Evolutionary conservation across 2,329 filamentous ascomycete genomes (phyloP).

Genomic region (Fusarium longipes): DNA sequence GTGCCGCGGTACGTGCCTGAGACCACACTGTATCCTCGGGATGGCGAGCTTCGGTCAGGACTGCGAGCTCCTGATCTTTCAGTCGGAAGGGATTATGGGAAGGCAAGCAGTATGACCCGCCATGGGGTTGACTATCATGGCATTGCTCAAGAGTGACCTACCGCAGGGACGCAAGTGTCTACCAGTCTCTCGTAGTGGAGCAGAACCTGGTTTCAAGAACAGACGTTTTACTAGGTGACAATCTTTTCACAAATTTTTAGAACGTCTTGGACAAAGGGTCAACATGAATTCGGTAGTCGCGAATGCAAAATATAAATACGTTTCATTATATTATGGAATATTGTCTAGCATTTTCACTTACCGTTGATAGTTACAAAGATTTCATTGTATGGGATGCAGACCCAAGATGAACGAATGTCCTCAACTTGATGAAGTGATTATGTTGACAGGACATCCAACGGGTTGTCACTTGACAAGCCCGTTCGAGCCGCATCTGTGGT

Average conservation of each 20-base stretch:
- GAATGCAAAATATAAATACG: constrained; percentile 27
- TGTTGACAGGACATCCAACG: background rate
- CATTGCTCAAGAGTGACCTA: constrained; percentile 1
- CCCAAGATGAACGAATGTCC: too few species aligned
- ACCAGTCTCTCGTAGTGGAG: background rate
- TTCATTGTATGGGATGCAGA: background rate
- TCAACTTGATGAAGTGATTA: background rate
- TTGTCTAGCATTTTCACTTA: constrained; percentile 10
- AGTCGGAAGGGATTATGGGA: background rate
- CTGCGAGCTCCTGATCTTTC: constrained; percentile 23
- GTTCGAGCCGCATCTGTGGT: too few species aligned
- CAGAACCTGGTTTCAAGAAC: background rate
- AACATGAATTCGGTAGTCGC: constrained; percentile 2
- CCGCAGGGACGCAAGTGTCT: background rate
- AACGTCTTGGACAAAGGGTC: background rate
- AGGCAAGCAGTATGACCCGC: constrained; percentile 6
- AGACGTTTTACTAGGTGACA: constrained; percentile 11
- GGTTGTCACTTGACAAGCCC: constrained; percentile 14
- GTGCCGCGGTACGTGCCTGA: constrained; percentile 22
- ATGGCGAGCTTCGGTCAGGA: constrained; percentile 6
- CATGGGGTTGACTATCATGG: constrained; percentile 16
- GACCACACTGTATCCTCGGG: constrained; percentile 2
- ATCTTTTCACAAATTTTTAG: constrained; percentile 16
- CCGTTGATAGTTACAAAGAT: background rate
- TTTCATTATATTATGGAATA: constrained; percentile 27